Base-by-base conservation (phyloP, 352 stramenopile genomes). In the Globisporangium alternatum region DNA sequence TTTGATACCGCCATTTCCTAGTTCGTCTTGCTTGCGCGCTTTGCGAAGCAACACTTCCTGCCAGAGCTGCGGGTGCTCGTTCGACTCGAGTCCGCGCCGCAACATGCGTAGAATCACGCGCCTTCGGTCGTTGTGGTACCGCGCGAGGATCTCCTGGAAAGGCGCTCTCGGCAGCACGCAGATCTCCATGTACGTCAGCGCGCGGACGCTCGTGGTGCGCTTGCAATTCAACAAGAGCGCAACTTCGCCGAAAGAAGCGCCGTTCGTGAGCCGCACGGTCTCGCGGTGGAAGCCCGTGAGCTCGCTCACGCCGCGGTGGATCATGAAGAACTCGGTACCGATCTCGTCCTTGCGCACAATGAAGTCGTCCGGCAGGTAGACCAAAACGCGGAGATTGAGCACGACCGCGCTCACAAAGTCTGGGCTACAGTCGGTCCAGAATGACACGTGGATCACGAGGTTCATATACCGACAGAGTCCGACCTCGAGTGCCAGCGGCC, bases 361-460 rank as follows among this genome's bases (percentile, higher is more conserved):
- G 47, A 82, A 86, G 56, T 86, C 76, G 21, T 86, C 78, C 0
- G 75, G 77, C 31, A 86, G 44, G 65, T 78, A 83, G 9, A 87
- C 69, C 0, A 70, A 60, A 3, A 76, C 68, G 1, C 39, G 65
- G 2, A 87, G 30, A 17, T 66, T 64, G 8, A 71, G 41, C 2
- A 86, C 60, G 9, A 86, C 65, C 5, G 78, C 72, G 5, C 78
- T 78, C 2, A 75, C 48, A 22, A 86, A 78, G 52, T 83, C 76
- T 0, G 73, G 67, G 0, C 54, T 69, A 37, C 70, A 85, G 25
- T 79, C 67, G 17, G 67, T 55, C 66, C 77, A 85, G 15, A 84
- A 80, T 4, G 66, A 65, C 15, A 84, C 60, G 43, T 70, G 39
- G 0, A 67, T 58, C 8, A 84, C 62, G 5, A 81, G 47, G 54